Conservation (phyloP, 306 rosid genomes). For the Citrullus colocynthis region DNA sequence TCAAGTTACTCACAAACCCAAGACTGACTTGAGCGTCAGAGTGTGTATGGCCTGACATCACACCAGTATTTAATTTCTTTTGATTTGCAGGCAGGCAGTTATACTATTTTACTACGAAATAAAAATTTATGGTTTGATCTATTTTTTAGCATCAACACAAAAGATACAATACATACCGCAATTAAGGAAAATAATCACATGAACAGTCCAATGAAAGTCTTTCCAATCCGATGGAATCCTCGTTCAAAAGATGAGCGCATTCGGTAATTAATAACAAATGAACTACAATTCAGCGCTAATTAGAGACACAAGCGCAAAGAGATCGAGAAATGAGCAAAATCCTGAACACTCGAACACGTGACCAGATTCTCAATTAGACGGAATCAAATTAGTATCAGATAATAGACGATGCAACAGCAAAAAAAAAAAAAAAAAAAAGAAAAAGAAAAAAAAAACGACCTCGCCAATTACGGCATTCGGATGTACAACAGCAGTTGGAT, state of each 20-base stretch:
- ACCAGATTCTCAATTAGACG: neutral
- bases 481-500: conserved; percentile 62
- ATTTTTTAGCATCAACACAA: neutral
- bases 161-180: neutral
- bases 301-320: neutral
- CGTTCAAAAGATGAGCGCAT: neutral
- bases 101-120: too few species aligned
- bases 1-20: too few species aligned
- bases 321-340: neutral
- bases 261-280: neutral
- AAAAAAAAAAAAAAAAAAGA: neutral
- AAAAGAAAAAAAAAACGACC: conserved; percentile 24
- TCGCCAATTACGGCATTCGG: conserved; percentile 60
- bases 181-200: neutral
- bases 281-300: neutral
- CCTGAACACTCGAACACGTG: neutral
- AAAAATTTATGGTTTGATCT: too few species aligned
- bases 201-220: neutral
- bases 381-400: neutral
- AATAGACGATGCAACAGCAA: neutral
- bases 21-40: too few species aligned
- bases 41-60: too few species aligned
- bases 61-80: too few species aligned
- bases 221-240: neutral
- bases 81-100: too few species aligned